Conservation (phyloP, 768 basidiomycete species). For the Rossbeevera mucosa region DNA sequence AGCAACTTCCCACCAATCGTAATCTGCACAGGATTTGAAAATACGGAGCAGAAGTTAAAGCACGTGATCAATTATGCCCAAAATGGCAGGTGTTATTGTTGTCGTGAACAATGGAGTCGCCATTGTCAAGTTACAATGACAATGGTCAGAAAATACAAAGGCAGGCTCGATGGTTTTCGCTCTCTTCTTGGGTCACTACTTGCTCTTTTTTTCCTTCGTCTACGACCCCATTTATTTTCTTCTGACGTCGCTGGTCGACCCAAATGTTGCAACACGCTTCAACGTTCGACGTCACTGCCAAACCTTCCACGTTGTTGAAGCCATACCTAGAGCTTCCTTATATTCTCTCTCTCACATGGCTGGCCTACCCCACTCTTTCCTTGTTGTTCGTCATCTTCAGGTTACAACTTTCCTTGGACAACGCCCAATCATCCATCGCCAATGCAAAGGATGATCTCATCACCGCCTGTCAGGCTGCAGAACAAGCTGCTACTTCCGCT, state of each 20-base stretch:
- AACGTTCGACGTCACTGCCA: slow-evolving; percentile 44
- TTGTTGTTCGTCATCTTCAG: slow-evolving; percentile 85
- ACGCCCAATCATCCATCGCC: slow-evolving; percentile 61
- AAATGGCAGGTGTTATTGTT: slow-evolving; percentile 29
- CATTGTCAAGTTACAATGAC: neutral
- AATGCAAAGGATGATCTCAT: slow-evolving; percentile 74
- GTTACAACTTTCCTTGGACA: slow-evolving; percentile 65
- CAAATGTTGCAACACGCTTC: slow-evolving; percentile 27
- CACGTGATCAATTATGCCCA: slow-evolving; percentile 9
- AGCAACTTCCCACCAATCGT: neutral
- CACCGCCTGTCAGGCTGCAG: slow-evolving; percentile 80
- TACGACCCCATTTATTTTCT: slow-evolving; percentile 8
- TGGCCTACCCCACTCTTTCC: slow-evolving; percentile 87
- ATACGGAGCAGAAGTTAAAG: neutral
- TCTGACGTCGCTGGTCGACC: slow-evolving; percentile 38
- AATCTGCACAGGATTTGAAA: neutral
- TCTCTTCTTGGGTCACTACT: slow-evolving; percentile 13
- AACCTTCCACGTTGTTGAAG: slow-evolving; percentile 43
- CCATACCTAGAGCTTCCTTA: slow-evolving; percentile 84
- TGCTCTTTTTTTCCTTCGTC: slow-evolving; percentile 9
- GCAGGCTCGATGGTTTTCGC: slow-evolving; percentile 6
- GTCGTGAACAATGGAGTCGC: slow-evolving; percentile 24
- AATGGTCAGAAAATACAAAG: slow-evolving; percentile 23
- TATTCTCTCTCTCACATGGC: slow-evolving; percentile 82
- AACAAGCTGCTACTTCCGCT: slow-evolving; percentile 73